Conservation (phyloP, 352 stramenopile species). For the Globisporangium okanoganense region DNA sequence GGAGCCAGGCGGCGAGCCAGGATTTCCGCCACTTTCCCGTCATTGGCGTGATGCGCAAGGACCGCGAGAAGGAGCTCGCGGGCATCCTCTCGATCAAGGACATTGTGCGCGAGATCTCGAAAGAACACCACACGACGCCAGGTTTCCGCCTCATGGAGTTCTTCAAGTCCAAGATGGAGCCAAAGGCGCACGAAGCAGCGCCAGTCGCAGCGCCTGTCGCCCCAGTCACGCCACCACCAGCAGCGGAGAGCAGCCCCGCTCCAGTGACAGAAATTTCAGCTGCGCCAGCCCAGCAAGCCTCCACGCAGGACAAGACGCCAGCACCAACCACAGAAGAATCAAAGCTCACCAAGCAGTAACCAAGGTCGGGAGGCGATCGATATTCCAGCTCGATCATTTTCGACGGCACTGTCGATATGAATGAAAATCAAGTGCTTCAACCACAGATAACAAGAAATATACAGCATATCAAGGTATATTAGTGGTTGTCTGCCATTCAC, state of each 20-base stretch:
- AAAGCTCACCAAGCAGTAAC: neutral
- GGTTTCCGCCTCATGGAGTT: slow-evolving; percentile 85
- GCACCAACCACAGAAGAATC: neutral
- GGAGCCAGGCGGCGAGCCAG: slow-evolving; percentile 55
- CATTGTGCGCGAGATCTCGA: slow-evolving; percentile 82
- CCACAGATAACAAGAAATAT: neutral
- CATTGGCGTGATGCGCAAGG: slow-evolving; percentile 66
- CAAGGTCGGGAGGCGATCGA: too few relatives aligned
- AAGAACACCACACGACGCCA: slow-evolving; percentile 62
- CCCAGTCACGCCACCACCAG: neutral
- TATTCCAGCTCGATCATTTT: too few relatives aligned
- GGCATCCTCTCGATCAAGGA: slow-evolving; percentile 85
- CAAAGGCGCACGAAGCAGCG: slow-evolving; percentile 26
- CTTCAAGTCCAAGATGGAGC: slow-evolving; percentile 77
- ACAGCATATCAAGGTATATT: too few relatives aligned
- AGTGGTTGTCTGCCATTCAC: slow-evolving; percentile 17
- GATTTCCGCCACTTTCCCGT: slow-evolving; percentile 84
- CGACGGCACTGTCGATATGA: too few relatives aligned
- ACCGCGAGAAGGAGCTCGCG: slow-evolving; percentile 76
- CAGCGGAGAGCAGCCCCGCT: neutral
- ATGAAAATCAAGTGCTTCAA: too few relatives aligned
- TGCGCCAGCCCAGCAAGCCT: too few relatives aligned
- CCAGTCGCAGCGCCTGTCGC: slow-evolving; percentile 2
- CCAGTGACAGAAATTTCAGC: too few relatives aligned
- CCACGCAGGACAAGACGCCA: neutral